Evolutionary conservation across 495 filamentous ascomycete genomes (phyloP).

Genomic region (Viridothelium virens): DNA sequence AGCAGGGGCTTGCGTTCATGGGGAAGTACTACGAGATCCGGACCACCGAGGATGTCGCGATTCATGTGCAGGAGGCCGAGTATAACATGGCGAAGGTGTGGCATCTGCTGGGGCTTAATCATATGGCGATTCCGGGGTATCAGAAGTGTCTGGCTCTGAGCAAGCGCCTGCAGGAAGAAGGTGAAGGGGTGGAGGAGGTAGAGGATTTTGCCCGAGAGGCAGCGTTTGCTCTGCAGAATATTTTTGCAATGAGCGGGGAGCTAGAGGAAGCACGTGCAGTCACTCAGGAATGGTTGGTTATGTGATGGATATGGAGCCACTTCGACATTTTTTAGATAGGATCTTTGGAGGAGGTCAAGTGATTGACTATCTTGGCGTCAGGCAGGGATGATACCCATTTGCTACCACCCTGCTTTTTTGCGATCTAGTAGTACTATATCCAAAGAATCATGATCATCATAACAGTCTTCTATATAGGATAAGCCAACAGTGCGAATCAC

Average conservation of each 20-base stretch:
- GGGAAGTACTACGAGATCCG: constrained; percentile 63
- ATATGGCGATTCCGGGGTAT: constrained; percentile 73
- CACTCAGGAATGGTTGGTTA: constrained; percentile 53
- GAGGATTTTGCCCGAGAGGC: constrained; percentile 68
- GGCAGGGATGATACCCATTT: no score
- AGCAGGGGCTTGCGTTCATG: constrained; percentile 77
- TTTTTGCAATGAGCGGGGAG: constrained; percentile 59
- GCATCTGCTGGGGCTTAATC: constrained; percentile 68
- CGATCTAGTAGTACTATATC: no score
- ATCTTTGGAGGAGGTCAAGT: no score
- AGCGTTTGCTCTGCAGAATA: constrained; percentile 64
- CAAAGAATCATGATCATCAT: no score
- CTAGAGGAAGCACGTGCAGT: constrained; percentile 46
- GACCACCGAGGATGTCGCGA: constrained; percentile 31
- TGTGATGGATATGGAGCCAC: constrained; percentile 31
- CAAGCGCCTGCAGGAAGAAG: constrained; percentile 37
- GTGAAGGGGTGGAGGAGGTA: constrained; percentile 22
- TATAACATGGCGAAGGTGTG: constrained; percentile 81
- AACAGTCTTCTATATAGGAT: no score
- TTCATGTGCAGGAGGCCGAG: constrained; percentile 70
- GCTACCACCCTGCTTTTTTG: no score
- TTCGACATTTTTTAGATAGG: no score
- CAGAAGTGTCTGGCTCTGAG: constrained; percentile 47
- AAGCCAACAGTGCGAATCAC: no score
- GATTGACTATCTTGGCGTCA: no score